A percentile compares a stretch with the other conserved stretches of the same genome.
These are phyloP conservation scores for Nannochloris sp. DNA, from an alignment of 139 green algal genomes.

Conservation along the genomic window DNA sequence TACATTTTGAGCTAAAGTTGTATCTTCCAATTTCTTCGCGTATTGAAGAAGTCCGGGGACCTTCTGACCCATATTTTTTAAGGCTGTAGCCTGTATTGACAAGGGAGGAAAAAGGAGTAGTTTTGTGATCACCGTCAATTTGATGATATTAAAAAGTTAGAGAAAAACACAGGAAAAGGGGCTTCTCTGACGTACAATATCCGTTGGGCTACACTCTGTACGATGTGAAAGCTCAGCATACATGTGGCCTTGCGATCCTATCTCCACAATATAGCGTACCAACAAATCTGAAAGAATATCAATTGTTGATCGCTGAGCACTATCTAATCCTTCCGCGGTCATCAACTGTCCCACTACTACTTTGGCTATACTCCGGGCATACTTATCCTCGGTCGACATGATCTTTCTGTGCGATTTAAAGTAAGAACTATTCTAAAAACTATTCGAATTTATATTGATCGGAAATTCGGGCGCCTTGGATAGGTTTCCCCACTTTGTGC, in stretches of 20 bases:
- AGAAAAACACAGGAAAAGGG: too few species aligned
- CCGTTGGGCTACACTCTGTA: constrained; percentile 55
- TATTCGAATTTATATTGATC: too few species aligned
- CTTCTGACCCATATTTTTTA: constrained; percentile 64
- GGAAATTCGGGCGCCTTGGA: too few species aligned
- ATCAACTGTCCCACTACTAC: constrained; percentile 54
- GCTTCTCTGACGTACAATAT: constrained; percentile 51
- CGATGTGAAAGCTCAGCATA: constrained; percentile 72
- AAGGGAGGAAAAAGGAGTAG: too few species aligned
- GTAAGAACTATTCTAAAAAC: too few species aligned
- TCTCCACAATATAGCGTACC: constrained; percentile 62
- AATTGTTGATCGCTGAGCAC: constrained; percentile 55
- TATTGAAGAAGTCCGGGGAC: constrained; percentile 44
- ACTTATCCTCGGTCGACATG: constrained; percentile 41
- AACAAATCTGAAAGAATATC: constrained; percentile 76
- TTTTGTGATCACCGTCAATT: neutral
- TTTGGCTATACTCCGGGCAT: constrained; percentile 45
- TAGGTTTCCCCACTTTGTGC: too few species aligned
- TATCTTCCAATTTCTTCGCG: constrained; percentile 24
- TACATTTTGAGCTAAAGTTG: constrained; percentile 60
- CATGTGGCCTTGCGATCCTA: constrained; percentile 43
- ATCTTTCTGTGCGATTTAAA: too few species aligned
- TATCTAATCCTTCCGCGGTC: constrained; percentile 58
- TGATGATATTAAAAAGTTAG: neutral
- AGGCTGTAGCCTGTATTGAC: constrained; percentile 46